These are phyloP conservation scores for Quercus phellos DNA, from an alignment of 331 rosid species.

Conservation along the genomic window DNA sequence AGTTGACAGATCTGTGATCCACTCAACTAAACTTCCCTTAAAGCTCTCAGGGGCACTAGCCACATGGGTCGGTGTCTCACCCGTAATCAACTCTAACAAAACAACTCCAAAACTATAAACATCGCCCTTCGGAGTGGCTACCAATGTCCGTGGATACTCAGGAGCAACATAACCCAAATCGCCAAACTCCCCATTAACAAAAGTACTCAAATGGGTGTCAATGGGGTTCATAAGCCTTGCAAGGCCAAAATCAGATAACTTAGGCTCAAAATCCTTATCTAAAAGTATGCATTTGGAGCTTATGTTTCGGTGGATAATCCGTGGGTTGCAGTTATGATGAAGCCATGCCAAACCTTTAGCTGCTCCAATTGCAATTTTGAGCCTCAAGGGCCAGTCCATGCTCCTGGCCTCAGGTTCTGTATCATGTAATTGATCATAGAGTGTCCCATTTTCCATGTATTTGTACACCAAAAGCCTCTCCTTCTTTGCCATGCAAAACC, in stretches of 20 bases:
- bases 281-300: conserved; percentile 87
- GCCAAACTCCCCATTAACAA: conserved; percentile 91
- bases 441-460: conserved; percentile 74
- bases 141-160: conserved; percentile 74
- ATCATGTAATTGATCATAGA: conserved; percentile 65
- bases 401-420: conserved; percentile 32
- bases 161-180: conserved; percentile 97
- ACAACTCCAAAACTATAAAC: conserved; percentile 86
- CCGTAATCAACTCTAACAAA: conserved; percentile 86
- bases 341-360: conserved; percentile 98
- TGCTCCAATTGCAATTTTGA: conserved; percentile 81
- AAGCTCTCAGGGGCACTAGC: conserved; percentile 72
- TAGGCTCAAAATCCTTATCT: conserved; percentile 73
- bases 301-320: conserved; percentile 86
- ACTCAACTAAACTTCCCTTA: conserved; percentile 82
- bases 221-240: conserved; percentile 94
- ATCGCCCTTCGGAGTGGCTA: conserved; percentile 95
- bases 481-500: conserved; percentile 79
- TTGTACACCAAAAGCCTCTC: conserved; percentile 84
- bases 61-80: conserved; percentile 78
- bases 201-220: conserved; percentile 94
- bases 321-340: conserved; percentile 96
- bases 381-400: conserved; percentile 73
- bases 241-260: conserved; percentile 90
- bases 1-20: conserved; percentile 52